Evolutionary conservation across 352 stramenopile species (phyloP), one percentile per base, ranked within the genome.

Genomic region (Globisporangium alternatum): DNA sequence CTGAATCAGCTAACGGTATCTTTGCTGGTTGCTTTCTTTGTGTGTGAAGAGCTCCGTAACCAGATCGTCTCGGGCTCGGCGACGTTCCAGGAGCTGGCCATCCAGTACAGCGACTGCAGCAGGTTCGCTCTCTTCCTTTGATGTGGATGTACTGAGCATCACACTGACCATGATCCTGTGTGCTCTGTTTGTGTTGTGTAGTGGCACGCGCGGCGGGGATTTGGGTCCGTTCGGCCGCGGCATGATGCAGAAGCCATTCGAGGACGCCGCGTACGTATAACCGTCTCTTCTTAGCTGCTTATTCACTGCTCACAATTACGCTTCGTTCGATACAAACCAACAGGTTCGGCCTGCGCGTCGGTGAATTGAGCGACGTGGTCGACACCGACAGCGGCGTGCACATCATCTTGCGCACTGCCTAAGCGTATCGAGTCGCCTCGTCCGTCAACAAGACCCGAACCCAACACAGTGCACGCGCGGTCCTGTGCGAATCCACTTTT

Each of bases 371-470:
- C 58, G 88, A 79, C 54, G 94, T 99, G 67, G 91, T 99, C 22
- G 93, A 97, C 64, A 98, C 95, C 55, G 96, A 98, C 74, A 98
- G 85, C 60, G 97, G 97, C 54, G 95, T 98, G 65, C 96, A 99
- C 86, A 96, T 99, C 64, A 98, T 99, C 56, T 84, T 98, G 56
- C 85, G 96, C 66, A 93, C 85, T n/a, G 84, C 80, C 7, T 93
- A 84, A 84, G 10, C 37, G 22, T 12, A 15, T 21, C 8, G n/a
- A 10, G n/a, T 21, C 19, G 19, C 19, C 19, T 12, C 21, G 8
- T 31, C 17, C 45, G n/a, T 9, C 21, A 48, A 21, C 43, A 22
- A 48, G 19, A 47, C 41, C 5, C 41, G 7, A 21, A 0, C 19
- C 3, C 39, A n/a, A 15, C 15, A n/a, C 39, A 45, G 9, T 41